A percentile compares a stretch with the other conserved stretches of the same genome.
phyloP scores from a whole-genome alignment of 805 yeast species.

The Pachysolen tannophilus region DNA sequence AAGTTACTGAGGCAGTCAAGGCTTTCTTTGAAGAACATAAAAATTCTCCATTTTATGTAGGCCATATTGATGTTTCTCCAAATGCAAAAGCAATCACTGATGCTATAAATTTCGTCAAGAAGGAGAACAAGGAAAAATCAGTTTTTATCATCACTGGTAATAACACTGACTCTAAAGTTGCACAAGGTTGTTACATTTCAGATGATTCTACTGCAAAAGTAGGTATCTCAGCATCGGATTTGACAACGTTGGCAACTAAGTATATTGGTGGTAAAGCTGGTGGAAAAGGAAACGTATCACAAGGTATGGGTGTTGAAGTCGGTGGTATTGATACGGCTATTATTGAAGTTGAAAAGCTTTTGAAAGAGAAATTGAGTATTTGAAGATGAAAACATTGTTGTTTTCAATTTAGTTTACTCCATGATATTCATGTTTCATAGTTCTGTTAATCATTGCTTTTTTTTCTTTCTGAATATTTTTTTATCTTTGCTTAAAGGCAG shows the following conservation, averaged over 20 bases:
- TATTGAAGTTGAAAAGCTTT: slow-evolving; percentile 52
- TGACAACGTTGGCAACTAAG: slow-evolving; percentile 63
- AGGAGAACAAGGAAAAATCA: slow-evolving; percentile 65
- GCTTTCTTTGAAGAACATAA: slow-evolving; percentile 53
- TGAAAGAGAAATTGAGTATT: slow-evolving; percentile 57
- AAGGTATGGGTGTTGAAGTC: slow-evolving; percentile 91
- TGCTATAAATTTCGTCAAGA: slow-evolving; percentile 77
- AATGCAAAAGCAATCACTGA: slow-evolving; percentile 94
- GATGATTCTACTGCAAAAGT: slow-evolving; percentile 56
- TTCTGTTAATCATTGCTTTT: too few relatives aligned
- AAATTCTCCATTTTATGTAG: slow-evolving; percentile 52
- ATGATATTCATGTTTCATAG: too few relatives aligned
- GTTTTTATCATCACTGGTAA: slow-evolving; percentile 75
- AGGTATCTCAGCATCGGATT: slow-evolving; percentile 70
- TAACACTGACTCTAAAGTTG: slow-evolving; percentile 60
- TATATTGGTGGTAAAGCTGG: slow-evolving; percentile 96
- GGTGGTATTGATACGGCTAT: slow-evolving; percentile 67
- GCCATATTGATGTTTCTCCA: slow-evolving; percentile 60
- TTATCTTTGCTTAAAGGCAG: too few relatives aligned
- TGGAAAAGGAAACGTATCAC: slow-evolving; percentile 94
- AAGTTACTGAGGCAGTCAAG: slow-evolving; percentile 70
- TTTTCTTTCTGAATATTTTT: too few relatives aligned
- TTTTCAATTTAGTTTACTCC: too few relatives aligned
- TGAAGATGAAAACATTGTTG: too few relatives aligned
- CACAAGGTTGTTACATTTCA: slow-evolving; percentile 90